These are phyloP conservation scores for Sordaria brevicollis DNA, from an alignment of 495 filamentous ascomycete genomes.

Conservation along the genomic window DNA sequence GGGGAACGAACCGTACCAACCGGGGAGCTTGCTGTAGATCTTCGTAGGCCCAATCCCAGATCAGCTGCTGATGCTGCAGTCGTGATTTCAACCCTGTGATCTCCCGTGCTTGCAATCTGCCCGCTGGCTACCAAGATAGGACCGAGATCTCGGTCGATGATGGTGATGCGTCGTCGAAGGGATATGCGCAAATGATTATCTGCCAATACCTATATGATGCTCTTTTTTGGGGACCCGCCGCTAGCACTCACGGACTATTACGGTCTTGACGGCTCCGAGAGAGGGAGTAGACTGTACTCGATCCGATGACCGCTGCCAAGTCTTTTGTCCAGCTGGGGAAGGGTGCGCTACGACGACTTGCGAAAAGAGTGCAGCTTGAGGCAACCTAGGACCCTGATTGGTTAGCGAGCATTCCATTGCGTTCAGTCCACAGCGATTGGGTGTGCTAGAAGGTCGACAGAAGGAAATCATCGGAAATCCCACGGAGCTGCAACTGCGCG, in stretches of 20 bases:
- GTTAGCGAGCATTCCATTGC: background rate
- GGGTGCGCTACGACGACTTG: background rate
- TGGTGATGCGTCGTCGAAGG: conserved; percentile 13
- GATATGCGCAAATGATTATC: conserved; percentile 1
- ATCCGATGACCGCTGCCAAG: background rate
- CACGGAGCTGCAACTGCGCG: background rate
- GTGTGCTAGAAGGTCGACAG: background rate
- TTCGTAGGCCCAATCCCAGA: conserved; percentile 19
- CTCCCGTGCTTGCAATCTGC: conserved; percentile 5
- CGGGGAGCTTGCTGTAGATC: conserved; percentile 18
- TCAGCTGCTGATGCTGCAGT: conserved; percentile 16
- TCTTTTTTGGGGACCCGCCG: background rate
- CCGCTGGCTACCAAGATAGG: conserved; percentile 18
- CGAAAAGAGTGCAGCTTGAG: background rate
- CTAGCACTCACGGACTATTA: background rate
- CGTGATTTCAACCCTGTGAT: conserved; percentile 23
- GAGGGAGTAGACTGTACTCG: background rate
- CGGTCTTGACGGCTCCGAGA: background rate
- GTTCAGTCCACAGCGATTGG: conserved; percentile 4
- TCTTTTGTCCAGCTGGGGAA: background rate
- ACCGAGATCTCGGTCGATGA: conserved; percentile 6
- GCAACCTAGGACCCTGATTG: conserved; percentile 6
- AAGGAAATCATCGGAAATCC: conserved; percentile 2
- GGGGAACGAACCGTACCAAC: conserved; percentile 7
- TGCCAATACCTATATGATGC: background rate